Evolutionary conservation across 2,329 filamentous ascomycete genomes (phyloP).

Genomic region (Acarospora socialis): DNA sequence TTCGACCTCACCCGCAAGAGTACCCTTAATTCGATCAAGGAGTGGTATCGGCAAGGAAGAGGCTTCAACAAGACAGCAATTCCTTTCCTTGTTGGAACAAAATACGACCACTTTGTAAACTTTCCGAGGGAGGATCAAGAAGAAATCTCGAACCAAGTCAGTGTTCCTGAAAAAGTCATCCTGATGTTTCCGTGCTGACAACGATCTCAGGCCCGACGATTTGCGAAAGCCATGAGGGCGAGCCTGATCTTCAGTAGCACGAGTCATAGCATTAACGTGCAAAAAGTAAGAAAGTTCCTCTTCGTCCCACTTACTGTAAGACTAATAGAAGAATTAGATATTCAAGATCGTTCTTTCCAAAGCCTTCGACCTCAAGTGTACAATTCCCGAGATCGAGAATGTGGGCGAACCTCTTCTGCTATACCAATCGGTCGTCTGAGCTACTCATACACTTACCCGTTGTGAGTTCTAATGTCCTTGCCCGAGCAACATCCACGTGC

Average conservation of each 20-base stretch:
- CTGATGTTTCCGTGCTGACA: conserved; percentile 14
- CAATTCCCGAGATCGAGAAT: conserved; percentile 97
- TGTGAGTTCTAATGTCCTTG: too few species aligned
- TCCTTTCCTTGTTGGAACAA: conserved; percentile 89
- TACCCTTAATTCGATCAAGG: conserved; percentile 97
- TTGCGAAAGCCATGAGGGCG: conserved; percentile 96
- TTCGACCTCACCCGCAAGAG: conserved; percentile 97
- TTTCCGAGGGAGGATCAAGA: conserved; percentile 95
- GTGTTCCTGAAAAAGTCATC: conserved; percentile 8
- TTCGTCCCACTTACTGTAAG: not conserved
- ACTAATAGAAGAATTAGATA: conserved; percentile 47
- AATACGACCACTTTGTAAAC: conserved; percentile 99
- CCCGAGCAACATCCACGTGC: too few species aligned
- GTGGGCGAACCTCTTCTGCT: conserved; percentile 88
- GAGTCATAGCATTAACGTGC: conserved; percentile 97
- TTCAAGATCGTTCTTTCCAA: conserved; percentile 99
- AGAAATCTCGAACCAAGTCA: conserved; percentile 90
- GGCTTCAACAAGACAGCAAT: conserved; percentile 99
- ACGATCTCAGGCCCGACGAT: conserved; percentile 62
- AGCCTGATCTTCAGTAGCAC: conserved; percentile 97
- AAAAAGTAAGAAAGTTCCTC: conserved; percentile 54
- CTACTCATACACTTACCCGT: not conserved
- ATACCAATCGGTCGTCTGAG: conserved; percentile 51
- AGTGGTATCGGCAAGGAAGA: conserved; percentile 95
- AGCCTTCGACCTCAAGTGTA: conserved; percentile 96